Percentiles rank a stretch among this genome's conserved stretches.
Conservation (phyloP, 2,329 filamentous ascomycete species). For the Hysterium pulicare region DNA sequence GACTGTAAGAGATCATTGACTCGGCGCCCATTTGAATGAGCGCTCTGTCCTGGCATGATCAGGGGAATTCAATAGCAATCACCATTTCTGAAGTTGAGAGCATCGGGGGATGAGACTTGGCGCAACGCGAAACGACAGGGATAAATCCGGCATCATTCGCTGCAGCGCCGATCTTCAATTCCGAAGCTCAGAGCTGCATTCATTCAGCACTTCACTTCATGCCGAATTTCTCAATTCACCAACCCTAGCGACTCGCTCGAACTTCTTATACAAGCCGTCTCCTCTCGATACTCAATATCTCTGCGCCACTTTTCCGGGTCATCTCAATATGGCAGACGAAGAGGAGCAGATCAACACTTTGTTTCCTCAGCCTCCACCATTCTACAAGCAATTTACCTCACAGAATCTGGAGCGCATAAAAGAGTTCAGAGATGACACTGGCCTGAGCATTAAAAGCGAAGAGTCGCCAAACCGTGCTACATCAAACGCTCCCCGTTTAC, state of each 20-base stretch:
- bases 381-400: constrained; percentile 83
- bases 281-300: no score
- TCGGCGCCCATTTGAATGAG: constrained; percentile 19
- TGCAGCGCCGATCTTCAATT: no score
- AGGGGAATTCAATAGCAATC: background rate
- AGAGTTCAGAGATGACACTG: constrained; percentile 41
- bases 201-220: no score
- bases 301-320: no score
- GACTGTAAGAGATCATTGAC: constrained; percentile 22
- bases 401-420: constrained; percentile 65
- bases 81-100: no score
- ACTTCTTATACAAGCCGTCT: no score
- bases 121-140: no score
- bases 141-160: no score
- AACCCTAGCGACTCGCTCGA: no score
- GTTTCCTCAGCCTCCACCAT: constrained; percentile 83
- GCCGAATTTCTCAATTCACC: no score
- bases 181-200: no score
- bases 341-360: constrained; percentile 33
- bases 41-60: constrained; percentile 27
- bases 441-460: constrained; percentile 15
- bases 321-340: constrained; percentile 3
- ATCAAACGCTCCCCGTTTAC: constrained; percentile 21
- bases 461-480: background rate
- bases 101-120: no score